Evolutionary conservation across 768 basidiomycete genomes (phyloP).

Genomic region (Trametes sanguinea): DNA sequence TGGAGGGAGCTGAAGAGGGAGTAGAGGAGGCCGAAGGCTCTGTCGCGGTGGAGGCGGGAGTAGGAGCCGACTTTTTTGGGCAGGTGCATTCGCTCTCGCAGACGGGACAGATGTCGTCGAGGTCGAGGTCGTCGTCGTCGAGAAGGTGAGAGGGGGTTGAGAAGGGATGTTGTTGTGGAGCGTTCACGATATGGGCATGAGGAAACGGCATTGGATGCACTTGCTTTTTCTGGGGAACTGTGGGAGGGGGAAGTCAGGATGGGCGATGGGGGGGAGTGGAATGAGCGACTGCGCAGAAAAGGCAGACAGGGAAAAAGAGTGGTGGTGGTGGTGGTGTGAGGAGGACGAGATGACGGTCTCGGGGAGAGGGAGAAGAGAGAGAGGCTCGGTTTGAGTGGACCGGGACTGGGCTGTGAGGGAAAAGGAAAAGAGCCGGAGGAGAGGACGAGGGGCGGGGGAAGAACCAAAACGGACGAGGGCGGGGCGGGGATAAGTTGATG

Average conservation of each 20-base stretch:
- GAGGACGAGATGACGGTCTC: neutral
- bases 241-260: constrained; percentile 16
- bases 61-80: constrained; percentile 46
- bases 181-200: constrained; percentile 67
- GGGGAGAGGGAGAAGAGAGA: neutral
- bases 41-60: constrained; percentile 25
- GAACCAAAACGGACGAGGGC: constrained; percentile 14
- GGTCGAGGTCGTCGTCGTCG: constrained; percentile 63
- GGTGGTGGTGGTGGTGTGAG: neutral
- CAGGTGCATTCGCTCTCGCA: constrained; percentile 92
- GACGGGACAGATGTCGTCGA: constrained; percentile 86
- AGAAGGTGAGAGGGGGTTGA: constrained; percentile 13
- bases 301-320: neutral
- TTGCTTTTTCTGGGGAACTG: constrained; percentile 49
- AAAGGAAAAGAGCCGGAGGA: constrained; percentile 14
- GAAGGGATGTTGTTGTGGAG: constrained; percentile 30
- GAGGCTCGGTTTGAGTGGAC: neutral
- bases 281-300: neutral
- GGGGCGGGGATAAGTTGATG: constrained; percentile 7
- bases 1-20: constrained; percentile 36
- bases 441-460: neutral
- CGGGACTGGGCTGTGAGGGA: constrained; percentile 5
- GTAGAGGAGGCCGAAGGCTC: constrained; percentile 38
- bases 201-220: constrained; percentile 67
- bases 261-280: neutral